These are phyloP conservation scores for Xylariales sp. DNA, from an alignment of 2,329 filamentous ascomycete genomes.

Conservation along the genomic window DNA sequence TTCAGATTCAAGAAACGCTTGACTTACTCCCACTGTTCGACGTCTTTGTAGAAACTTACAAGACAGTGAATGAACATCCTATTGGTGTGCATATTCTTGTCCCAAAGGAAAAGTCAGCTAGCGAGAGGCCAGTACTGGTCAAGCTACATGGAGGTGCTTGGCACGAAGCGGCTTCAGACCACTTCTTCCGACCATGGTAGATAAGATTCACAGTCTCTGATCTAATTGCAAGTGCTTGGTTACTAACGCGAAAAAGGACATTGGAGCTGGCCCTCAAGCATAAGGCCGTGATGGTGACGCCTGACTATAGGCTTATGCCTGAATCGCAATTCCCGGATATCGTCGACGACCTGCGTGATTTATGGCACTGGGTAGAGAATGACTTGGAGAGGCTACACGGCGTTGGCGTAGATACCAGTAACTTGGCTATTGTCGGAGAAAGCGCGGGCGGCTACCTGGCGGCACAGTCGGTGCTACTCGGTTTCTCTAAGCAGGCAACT, in stretches of 20 bases:
- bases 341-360: slow-evolving; percentile 9
- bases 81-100: slow-evolving; percentile 7
- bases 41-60: not conserved
- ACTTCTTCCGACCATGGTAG: not conserved
- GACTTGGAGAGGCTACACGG: not conserved
- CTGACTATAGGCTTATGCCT: slow-evolving; percentile 12
- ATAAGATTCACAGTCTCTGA: not conserved
- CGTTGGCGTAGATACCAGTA: slow-evolving; percentile 1
- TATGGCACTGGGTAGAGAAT: slow-evolving; percentile 11
- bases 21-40: not conserved
- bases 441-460: slow-evolving; percentile 6
- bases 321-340: slow-evolving; percentile 9
- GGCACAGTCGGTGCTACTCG: slow-evolving; percentile 5
- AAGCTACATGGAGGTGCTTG: slow-evolving; percentile 7
- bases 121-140: slow-evolving; percentile 5
- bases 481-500: slow-evolving; percentile 3
- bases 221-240: not conserved
- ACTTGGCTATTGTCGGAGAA: slow-evolving; percentile 6
- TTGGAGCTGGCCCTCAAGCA: slow-evolving; percentile 1
- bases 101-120: slow-evolving; percentile 3
- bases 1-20: not conserved
- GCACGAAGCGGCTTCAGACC: slow-evolving; percentile 1
- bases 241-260: slow-evolving; percentile 1
- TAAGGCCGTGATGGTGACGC: slow-evolving; percentile 27
- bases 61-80: slow-evolving; percentile 6